These are phyloP conservation scores for Apiospora marii DNA, from an alignment of 2,329 filamentous ascomycete species.

Conservation along the genomic window DNA sequence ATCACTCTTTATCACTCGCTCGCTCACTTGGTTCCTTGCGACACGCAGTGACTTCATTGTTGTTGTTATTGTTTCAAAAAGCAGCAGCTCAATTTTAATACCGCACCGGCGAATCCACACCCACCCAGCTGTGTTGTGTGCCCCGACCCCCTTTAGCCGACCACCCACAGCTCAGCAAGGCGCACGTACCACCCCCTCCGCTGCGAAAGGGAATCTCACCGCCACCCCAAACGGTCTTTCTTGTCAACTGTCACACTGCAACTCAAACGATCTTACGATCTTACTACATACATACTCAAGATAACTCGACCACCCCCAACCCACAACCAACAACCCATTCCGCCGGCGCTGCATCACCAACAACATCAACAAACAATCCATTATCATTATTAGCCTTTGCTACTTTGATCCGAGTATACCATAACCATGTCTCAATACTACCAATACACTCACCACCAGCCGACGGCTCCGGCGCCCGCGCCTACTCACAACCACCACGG, in stretches of 20 bases:
- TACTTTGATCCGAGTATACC: conserved; percentile 9
- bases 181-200: conserved; percentile 1
- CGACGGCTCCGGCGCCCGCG: conserved; percentile 61
- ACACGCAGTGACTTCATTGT: conserved; percentile 21
- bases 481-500: conserved; percentile 81
- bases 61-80: conserved; percentile 24
- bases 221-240: conserved; percentile 21
- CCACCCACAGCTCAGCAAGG: conserved; percentile 12
- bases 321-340: background rate
- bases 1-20: background rate
- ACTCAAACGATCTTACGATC: conserved; percentile 20
- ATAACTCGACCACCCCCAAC: conserved; percentile 14
- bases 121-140: background rate
- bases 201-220: conserved; percentile 20
- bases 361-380: background rate
- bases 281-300: background rate
- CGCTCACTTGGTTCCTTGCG: conserved; percentile 4
- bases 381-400: background rate
- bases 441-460: conserved; percentile 61
- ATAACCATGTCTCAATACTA: conserved; percentile 68
- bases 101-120: conserved; percentile 23
- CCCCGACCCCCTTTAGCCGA: conserved; percentile 23
- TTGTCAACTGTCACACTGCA: conserved; percentile 19
- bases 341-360: conserved; percentile 14
- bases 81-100: conserved; percentile 22